Evolutionary conservation across 257 asterid species (phyloP), one percentile per base, ranked within the genome.

Genomic region (Solanum chiquidenum): DNA sequence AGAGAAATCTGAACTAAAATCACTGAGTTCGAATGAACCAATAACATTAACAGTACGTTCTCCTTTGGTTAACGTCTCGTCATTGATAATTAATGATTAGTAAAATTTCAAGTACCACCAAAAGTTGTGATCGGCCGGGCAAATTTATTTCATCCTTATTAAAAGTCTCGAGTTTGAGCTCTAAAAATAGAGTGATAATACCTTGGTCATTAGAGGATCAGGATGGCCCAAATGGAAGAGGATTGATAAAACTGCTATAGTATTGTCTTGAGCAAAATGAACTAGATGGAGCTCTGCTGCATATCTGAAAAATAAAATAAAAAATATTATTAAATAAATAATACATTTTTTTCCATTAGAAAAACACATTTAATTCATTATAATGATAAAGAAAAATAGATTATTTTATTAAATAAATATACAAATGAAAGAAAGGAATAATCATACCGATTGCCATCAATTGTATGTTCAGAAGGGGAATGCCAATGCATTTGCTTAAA

Each of bases 211-310:
- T 69, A 95, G 93, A 3, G 96, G 95, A 79, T 95, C 98, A n/a
- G 98, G 91, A 34, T 86, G 92, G 37, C 98, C 98, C 5, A 74
- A 86, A 20, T 88, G 89, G 88, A 90, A 93, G 31, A 95, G 93
- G 76, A 89, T 91, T 6, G 95, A 93, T 12, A 94, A 87, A 21
- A 95, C 98, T 1, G 94, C 86, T 44, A 93, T 92, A 29, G 69
- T 87, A 20, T 93, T 93, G 37, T 95, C 96, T 27, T 92, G 94
- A 5, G 95, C 89, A 58, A 92, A 33, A 89, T 94, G 98, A 72
- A 94, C 96, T 83, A 95, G 73, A 87, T 95, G 98, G 87, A 95
- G 94, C 94, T 95, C 98, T 14, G 98, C 96, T n/a, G 93, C 96
- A 89, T 9, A 92, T 87, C 98, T 95, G 88, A 4, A 75, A 37